phyloP scores from a whole-genome alignment of 2,329 filamentous ascomycete species.

The Colletotrichum plurivorum region DNA sequence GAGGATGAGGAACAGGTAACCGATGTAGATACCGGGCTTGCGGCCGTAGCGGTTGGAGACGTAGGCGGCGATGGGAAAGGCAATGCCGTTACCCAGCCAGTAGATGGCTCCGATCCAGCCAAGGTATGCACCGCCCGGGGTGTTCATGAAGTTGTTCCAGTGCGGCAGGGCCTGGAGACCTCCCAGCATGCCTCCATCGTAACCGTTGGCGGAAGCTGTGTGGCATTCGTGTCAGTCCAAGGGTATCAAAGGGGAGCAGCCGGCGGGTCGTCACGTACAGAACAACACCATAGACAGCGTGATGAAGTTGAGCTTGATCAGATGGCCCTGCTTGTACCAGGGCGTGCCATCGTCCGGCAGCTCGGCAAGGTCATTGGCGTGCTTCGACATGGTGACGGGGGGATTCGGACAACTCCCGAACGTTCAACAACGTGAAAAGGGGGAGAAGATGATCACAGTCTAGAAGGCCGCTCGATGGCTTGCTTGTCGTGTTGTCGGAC shows the following conservation, averaged over 20 bases:
- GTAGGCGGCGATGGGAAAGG: constrained; percentile 54
- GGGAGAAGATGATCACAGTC: background rate
- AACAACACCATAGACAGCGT: constrained; percentile 50
- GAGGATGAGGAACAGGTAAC: constrained; percentile 30
- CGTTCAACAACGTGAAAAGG: background rate
- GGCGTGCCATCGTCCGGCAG: constrained; percentile 55
- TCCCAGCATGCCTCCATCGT: constrained; percentile 60
- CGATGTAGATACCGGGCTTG: constrained; percentile 35
- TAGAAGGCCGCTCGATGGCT: background rate
- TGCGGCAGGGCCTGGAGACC: constrained; percentile 57
- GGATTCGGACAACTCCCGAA: constrained; percentile 3
- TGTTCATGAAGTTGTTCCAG: constrained; percentile 58
- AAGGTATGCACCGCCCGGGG: constrained; percentile 53
- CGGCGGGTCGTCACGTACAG: background rate
- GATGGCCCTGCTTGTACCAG: constrained; percentile 59
- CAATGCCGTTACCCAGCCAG: constrained; percentile 54
- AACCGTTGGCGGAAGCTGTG: constrained; percentile 52
- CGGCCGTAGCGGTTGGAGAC: constrained; percentile 39
- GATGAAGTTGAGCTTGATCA: constrained; percentile 60
- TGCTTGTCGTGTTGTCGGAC: constrained; percentile 24
- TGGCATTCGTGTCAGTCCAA: background rate
- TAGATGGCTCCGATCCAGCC: constrained; percentile 56
- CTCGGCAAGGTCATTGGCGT: constrained; percentile 42
- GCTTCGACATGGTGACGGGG: constrained; percentile 27
- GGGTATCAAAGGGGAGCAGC: too few relatives aligned